phyloP scores from a whole-genome alignment of 192 early-diverging fungal species.

The Coemansia sp. region DNA sequence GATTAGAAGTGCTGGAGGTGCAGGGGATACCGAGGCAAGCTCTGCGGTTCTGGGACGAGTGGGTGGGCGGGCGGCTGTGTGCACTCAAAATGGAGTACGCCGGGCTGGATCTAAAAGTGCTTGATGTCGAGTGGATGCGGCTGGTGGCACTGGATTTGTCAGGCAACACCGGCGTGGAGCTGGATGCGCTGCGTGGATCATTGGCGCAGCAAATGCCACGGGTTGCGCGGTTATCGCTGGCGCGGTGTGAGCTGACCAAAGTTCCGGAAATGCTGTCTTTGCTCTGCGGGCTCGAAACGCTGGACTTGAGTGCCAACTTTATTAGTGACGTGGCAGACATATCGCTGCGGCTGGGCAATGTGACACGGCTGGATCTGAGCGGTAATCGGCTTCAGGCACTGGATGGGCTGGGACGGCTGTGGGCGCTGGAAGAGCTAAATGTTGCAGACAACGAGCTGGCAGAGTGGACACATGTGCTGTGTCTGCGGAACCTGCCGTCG shows the following conservation, averaged over 20 bases:
- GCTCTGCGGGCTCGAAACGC: constrained; percentile 38
- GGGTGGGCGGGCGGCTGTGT: constrained; percentile 20
- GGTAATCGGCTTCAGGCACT: constrained; percentile 27
- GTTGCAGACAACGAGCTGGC: constrained; percentile 31
- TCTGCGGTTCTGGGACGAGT: constrained; percentile 41
- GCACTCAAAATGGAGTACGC: constrained; percentile 35
- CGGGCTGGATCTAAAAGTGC: constrained; percentile 27
- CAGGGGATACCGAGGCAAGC: constrained; percentile 40
- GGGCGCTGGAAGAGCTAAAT: constrained; percentile 44
- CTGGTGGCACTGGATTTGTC: constrained; percentile 45
- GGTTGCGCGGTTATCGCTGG: constrained; percentile 40
- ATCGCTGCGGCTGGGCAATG: constrained; percentile 31
- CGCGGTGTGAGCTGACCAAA: constrained; percentile 36
- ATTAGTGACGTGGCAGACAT: constrained; percentile 34
- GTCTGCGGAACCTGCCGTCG: constrained; percentile 44
- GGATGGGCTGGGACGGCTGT: constrained; percentile 36
- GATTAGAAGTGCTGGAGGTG: constrained; percentile 42
- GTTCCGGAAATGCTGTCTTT: constrained; percentile 30
- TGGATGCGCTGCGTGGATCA: constrained; percentile 17
- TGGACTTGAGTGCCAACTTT: constrained; percentile 36
- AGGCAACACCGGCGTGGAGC: constrained; percentile 29
- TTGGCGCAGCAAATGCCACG: constrained; percentile 20
- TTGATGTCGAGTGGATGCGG: constrained; percentile 31
- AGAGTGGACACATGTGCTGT: constrained; percentile 22
- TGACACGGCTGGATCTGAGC: constrained; percentile 33